phyloP scores from a whole-genome alignment of 495 filamentous ascomycete species.

The Hamigera avellanea region DNA sequence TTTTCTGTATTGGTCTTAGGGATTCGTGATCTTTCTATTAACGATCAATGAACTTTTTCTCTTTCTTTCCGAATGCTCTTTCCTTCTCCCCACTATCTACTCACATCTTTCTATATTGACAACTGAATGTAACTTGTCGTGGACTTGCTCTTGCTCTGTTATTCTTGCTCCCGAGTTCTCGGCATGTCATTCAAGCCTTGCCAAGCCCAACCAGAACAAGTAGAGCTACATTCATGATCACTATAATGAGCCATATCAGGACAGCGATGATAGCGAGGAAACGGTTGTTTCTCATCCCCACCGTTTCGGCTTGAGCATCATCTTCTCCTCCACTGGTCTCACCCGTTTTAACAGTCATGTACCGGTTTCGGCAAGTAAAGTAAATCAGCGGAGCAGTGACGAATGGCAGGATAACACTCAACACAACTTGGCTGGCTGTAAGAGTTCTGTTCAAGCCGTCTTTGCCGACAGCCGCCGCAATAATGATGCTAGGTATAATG shows the following conservation, averaged over 20 bases:
- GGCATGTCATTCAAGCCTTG: constrained; percentile 20
- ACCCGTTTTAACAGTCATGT: constrained; percentile 57
- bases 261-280: constrained; percentile 41
- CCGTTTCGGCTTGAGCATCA: constrained; percentile 16
- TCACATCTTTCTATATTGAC: too few species aligned
- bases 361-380: constrained; percentile 71
- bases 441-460: constrained; percentile 62
- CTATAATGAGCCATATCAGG: constrained; percentile 56
- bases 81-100: too few species aligned
- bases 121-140: too few species aligned
- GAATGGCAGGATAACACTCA: constrained; percentile 74
- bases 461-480: constrained; percentile 64
- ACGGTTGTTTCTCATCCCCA: constrained; percentile 53
- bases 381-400: constrained; percentile 75
- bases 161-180: too few species aligned
- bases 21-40: too few species aligned
- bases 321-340: constrained; percentile 14
- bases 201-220: constrained; percentile 56
- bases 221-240: constrained; percentile 61
- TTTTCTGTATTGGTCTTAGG: too few species aligned
- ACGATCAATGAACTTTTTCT: too few species aligned
- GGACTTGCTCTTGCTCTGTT: too few species aligned
- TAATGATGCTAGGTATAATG: constrained; percentile 72
- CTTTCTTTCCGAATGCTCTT: too few species aligned
- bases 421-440: constrained; percentile 66